Conservation (phyloP, 345 rosid genomes). For the Eucalyptus cloeziana region DNA sequence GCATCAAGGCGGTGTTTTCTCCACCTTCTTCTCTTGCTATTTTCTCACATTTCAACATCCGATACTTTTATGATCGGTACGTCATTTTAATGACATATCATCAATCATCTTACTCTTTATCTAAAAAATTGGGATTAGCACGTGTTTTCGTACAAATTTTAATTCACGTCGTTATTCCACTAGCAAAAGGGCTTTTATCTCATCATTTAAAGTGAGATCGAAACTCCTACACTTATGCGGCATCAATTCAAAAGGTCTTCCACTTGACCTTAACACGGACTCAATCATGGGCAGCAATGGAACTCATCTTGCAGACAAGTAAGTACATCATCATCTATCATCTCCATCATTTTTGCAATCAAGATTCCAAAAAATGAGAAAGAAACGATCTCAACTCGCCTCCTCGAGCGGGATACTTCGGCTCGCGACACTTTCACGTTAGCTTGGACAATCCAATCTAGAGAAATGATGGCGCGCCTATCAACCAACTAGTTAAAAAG, state of each 20-base stretch:
- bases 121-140: too few species aligned
- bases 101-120: too few species aligned
- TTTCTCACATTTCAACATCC: not conserved
- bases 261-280: not conserved
- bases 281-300: not conserved
- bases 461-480: not conserved
- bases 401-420: not conserved
- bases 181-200: not conserved
- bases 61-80: not conserved
- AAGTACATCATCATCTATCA: not conserved
- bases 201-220: not conserved
- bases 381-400: not conserved
- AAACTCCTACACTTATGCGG: rapidly evolving
- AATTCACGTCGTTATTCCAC: too few species aligned
- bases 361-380: not conserved
- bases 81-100: too few species aligned
- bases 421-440: not conserved
- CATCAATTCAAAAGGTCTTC: not conserved
- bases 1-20: rapidly evolving
- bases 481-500: not conserved
- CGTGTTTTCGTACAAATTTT: not conserved
- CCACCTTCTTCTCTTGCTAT: not conserved
- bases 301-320: not conserved
- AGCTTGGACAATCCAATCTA: not conserved
- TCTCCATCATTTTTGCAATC: not conserved